Evolutionary conservation across 345 rosid genomes (phyloP), one percentile per base, ranked within the genome.

Genomic region (Eucalyptus leucophloia): DNA sequence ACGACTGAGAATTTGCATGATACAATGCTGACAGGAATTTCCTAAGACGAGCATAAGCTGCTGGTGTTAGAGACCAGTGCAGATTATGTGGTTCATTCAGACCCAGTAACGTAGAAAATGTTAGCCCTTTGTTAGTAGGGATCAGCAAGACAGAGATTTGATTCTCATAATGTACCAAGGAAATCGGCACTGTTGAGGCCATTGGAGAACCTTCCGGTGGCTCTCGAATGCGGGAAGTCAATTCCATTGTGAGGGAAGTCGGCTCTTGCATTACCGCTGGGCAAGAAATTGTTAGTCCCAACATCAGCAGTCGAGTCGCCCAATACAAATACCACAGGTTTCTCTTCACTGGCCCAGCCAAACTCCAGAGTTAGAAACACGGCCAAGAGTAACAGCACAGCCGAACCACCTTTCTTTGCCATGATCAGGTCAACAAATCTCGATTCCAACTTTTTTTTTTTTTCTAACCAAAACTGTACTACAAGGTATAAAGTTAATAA

Each of bases 201-300:
- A 90, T 95, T 95, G 90, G 96, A 92, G 93, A 94, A 94, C 91
- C 96, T 92, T 86, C 96, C 96, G 5, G 96, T 95, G 17, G 96
- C 91, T 89, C 87, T 93, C 34, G 60, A 86, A 26, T 80, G 15
- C 30, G 95, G 96, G 89, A 95, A 95, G 89, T 94, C 96, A 26
- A 95, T 87, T 81, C 97, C 97, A 86, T 93, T 89, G 77, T 80
- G 93, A 30, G 89, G 94, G 65, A 93, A 93, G 87, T 94, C 51
- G 4, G 95, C 93, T 80, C 88, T 95, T 24, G 80, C 18, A 21
- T 7, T 88, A 87, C 92, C 89, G 44, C 72, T 88, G 24, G 93
- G 91, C 92, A 95, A 88, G 91, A 92, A 93, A 88, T 90, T 93
- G 89, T 94, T 92, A 49, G 95, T 94, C 51, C 96, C 95, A 60